Evolutionary conservation across 2,329 filamentous ascomycete genomes (phyloP).

Genomic region (Macroventuria anomochaeta): DNA sequence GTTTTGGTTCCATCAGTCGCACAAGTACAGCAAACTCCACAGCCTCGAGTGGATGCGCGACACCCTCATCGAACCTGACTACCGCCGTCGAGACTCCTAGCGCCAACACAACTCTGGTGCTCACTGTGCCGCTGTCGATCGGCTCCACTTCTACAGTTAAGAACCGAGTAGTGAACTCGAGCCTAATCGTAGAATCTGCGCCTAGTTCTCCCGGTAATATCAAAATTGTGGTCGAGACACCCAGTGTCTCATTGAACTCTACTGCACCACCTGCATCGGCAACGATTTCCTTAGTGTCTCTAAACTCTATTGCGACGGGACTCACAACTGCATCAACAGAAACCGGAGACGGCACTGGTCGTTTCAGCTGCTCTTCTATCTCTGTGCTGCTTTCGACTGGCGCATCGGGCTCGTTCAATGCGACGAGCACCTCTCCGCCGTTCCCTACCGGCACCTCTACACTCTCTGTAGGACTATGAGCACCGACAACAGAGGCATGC

Average conservation of each 20-base stretch:
- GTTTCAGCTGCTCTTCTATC: neutral
- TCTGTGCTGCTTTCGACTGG: neutral
- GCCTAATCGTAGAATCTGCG: neutral
- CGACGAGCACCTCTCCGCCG: constrained; percentile 5
- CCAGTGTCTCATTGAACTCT: neutral
- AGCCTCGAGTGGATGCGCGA: constrained; percentile 14
- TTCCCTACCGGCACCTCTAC: constrained; percentile 26
- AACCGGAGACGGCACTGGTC: neutral
- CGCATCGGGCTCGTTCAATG: neutral
- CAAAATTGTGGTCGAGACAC: constrained; percentile 17
- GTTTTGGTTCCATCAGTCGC: neutral
- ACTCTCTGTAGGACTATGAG: constrained; percentile 16
- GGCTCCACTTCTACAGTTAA: constrained; percentile 1
- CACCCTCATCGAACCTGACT: constrained; percentile 1
- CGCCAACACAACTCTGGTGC: neutral
- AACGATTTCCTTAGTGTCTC: constrained; percentile 1
- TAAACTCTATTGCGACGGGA: neutral
- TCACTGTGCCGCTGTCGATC: constrained; percentile 4
- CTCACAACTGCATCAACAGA: neutral
- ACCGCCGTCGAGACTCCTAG: constrained; percentile 1
- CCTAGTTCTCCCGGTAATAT: no score
- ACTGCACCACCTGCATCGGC: constrained; percentile 6
- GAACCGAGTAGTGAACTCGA: neutral
- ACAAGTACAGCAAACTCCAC: constrained; percentile 11
- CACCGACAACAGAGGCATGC: constrained; percentile 16